Base-by-base conservation (phyloP, 345 rosid species). In the Luvunga scandens region DNA sequence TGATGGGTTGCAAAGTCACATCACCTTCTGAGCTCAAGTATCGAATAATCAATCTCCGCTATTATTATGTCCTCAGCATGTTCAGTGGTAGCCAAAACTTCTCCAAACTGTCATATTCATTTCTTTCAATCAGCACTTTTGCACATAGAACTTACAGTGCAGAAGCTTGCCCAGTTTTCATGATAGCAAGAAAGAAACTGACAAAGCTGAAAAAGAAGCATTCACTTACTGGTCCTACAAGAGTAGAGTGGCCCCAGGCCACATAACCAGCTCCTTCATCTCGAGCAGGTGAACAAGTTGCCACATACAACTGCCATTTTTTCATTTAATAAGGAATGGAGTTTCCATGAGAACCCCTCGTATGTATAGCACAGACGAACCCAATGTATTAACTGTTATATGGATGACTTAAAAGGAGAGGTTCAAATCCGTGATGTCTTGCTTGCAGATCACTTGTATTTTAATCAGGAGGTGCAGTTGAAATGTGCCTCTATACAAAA, bases 161-260 rank as follows among this genome's bases (percentile, higher is more conserved):
- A 25, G 5, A 61, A 42, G 60, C 55, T 27, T 70, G 28, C 42
- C 25, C 50, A 50, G 2, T 2, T 16, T 48, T 38, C 50, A 53
- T 30, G 36, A 28, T 34, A 6, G 36, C 12, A 14, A 31, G 22
- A 31, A 18, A 55, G 38, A 30, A 30, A 9, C 19, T 16, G 48
- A 73, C 28, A 60, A 48, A 63, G 9, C 53, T n/a, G 18, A 66
- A 39, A 62, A 42, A n/a, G 4, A 62, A 25, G 38, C 24, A 82
- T 82, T 71, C 33, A 85, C 97, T 90, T 79, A 92, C 94, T 4
- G 94, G 97, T 85, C 94, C 99, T 25, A 94, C 87, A 55, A 94
- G 92, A 66, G 97, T 94, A 61, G 99, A 96, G 82, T 96, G 99
- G 14, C 99, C 99, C 99, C 99, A 96, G 56, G 98, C 95, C 69